Base-by-base conservation (phyloP, 345 rosid species). In the Pugionium cornutum region DNA sequence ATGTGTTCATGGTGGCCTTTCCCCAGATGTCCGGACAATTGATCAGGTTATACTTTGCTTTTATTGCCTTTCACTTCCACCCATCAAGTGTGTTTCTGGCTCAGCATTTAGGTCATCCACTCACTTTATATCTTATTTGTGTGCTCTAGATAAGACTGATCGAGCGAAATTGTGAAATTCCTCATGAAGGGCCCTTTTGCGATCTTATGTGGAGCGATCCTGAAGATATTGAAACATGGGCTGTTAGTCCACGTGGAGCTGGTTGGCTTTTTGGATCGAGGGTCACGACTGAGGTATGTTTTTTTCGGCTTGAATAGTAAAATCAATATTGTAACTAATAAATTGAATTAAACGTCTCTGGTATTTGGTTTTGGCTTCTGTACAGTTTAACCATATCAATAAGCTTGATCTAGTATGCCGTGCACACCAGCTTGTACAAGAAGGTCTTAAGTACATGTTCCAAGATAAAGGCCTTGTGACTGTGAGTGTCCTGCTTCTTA, bases 131-230 rank as follows among this genome's bases (percentile, higher is more conserved):
- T 58, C 33, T 45, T 28, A 9, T 69, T 18, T 40, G 30, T 77
- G 63, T 70, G 54, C 70, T 53, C 2, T 83, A 94, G 99, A 94
- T 94, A 72, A 82, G 99, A 81, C 70, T 94, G 61, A 67, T 94
- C n/a, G 97, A 94, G 42, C 83, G 99, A 69, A 90, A 90, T 66
- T 90, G 99, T 65, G 99, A 94, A 73, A 94, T 94, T 78, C 99
- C 99, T 10, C 96, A 94, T 68, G 99, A 94, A 81, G 99, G 99
- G 49, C 96, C 97, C 33, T 94, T 94, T 77, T 94, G 99, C 64
- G 99, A 94, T 79, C 96, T 94, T 57, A 94, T 91, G 99, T 91
- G 99, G 97, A 94, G 99, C 64, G 99, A 94, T 74, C 99, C 99
- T 65, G 99, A 94, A 82, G 97, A 94, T 70, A 91, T 94, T 77